These are phyloP conservation scores for Themeda triandra DNA, from an alignment of 176 grass and related monocot species.

Conservation along the genomic window DNA sequence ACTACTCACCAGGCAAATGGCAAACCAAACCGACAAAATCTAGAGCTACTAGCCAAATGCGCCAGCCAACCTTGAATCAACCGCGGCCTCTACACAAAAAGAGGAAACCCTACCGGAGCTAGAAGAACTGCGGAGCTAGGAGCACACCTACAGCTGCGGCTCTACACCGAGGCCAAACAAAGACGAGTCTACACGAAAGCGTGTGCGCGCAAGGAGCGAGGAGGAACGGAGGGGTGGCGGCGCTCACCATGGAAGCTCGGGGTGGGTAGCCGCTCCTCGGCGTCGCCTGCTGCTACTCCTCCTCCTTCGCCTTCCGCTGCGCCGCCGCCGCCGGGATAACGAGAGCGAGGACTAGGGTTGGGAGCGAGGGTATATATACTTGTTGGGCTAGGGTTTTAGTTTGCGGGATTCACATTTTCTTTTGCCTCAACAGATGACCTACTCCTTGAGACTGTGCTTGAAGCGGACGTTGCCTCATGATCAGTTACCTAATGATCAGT, in stretches of 20 bases:
- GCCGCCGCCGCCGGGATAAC: background rate
- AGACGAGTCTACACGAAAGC: background rate
- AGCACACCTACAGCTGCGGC: background rate
- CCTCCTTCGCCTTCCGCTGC: background rate
- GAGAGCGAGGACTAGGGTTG: background rate
- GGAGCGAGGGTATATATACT: background rate
- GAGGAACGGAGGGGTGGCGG: background rate
- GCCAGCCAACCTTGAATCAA: background rate
- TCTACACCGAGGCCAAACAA: background rate
- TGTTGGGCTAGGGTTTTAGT: background rate
- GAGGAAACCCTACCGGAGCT: background rate
- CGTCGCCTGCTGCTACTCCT: background rate
- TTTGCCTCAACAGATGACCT: constrained; percentile 53
- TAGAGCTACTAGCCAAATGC: background rate
- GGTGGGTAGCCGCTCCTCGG: background rate
- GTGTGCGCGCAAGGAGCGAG: background rate
- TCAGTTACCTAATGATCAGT: too few species aligned
- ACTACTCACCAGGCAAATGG: background rate
- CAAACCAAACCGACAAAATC: background rate
- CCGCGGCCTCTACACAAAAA: background rate
- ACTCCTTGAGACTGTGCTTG: constrained; percentile 75
- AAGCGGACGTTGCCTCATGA: constrained; percentile 72
- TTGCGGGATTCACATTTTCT: background rate
- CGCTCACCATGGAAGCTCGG: background rate
- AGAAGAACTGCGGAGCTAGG: background rate